phyloP scores from a whole-genome alignment of 768 basidiomycete species.

The Gautieria morchelliformis region DNA sequence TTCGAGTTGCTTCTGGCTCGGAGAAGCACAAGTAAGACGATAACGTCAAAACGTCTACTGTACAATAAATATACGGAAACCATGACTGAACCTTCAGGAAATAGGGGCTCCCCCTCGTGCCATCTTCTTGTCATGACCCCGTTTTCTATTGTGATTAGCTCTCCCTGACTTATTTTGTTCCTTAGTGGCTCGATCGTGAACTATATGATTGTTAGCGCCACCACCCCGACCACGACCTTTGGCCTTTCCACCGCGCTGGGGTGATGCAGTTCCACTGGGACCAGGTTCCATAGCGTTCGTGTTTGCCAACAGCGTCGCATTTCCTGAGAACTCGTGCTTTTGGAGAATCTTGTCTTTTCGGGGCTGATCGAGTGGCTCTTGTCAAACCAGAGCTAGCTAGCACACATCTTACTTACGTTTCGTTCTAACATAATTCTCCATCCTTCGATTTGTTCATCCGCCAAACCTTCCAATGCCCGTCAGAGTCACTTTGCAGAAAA shows the following conservation, averaged over 20 bases:
- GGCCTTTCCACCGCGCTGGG: conserved; percentile 22
- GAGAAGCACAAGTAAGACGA: too few relatives aligned
- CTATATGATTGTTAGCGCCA: conserved; percentile 26
- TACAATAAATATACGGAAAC: not conserved
- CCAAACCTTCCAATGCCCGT: conserved; percentile 41
- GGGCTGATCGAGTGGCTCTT: conserved; percentile 32
- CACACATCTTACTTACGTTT: conserved; percentile 47
- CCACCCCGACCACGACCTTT: conserved; percentile 28
- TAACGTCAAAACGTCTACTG: too few relatives aligned
- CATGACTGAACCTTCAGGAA: not conserved
- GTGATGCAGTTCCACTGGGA: conserved; percentile 5
- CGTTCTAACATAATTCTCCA: conserved; percentile 87
- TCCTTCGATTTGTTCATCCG: conserved; percentile 83
- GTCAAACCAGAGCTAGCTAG: not conserved
- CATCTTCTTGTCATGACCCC: conserved; percentile 90
- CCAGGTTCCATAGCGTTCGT: conserved; percentile 4
- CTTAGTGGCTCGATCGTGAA: conserved; percentile 59
- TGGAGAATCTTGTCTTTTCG: conserved; percentile 64
- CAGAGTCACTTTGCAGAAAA: not conserved
- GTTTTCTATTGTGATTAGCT: conserved; percentile 65
- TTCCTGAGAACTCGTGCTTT: conserved; percentile 72
- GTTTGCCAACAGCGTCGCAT: conserved; percentile 24
- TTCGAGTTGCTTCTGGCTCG: too few relatives aligned
- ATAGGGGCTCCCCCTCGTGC: conserved; percentile 41
- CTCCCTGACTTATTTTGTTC: conserved; percentile 69